Conservation (phyloP, 805 yeast genomes). For the Kodamaea lidongshanica region DNA sequence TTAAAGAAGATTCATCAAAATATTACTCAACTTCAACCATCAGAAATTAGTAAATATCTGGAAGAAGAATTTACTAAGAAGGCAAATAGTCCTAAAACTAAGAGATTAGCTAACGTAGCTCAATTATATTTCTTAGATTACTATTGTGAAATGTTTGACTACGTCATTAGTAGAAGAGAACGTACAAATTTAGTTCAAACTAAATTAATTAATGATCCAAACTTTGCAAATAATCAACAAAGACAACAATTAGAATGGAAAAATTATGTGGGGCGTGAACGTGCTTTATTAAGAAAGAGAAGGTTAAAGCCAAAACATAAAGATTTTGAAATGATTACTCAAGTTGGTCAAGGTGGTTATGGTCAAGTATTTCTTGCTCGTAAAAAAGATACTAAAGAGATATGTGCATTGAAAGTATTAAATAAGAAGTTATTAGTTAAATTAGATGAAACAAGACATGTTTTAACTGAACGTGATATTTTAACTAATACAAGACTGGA, state of each 20-base stretch:
- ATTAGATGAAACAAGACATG: slow-evolving; percentile 93
- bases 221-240: slow-evolving; percentile 27
- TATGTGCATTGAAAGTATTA: slow-evolving; percentile 89
- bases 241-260: slow-evolving; percentile 53
- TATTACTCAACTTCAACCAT: slow-evolving; percentile 29
- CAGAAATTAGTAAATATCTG: slow-evolving; percentile 15
- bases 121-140: slow-evolving; percentile 92
- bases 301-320: slow-evolving; percentile 89
- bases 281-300: slow-evolving; percentile 78
- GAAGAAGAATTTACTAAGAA: slow-evolving; percentile 47
- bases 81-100: slow-evolving; percentile 69
- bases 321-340: slow-evolving; percentile 94
- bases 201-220: slow-evolving; percentile 48
- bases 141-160: slow-evolving; percentile 93
- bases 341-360: slow-evolving; percentile 99
- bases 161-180: slow-evolving; percentile 79
- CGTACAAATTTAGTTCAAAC: slow-evolving; percentile 66
- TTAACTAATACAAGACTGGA: slow-evolving; percentile 92
- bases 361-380: slow-evolving; percentile 97
- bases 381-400: slow-evolving; percentile 88
- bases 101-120: slow-evolving; percentile 82
- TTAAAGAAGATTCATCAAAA: slow-evolving; percentile 18
- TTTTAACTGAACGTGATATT: slow-evolving; percentile 92
- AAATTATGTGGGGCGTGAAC: slow-evolving; percentile 75
- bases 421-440: slow-evolving; percentile 81